Conservation (phyloP, 1,284 basidiomycete species). For the Ceratobasidium sp. region DNA sequence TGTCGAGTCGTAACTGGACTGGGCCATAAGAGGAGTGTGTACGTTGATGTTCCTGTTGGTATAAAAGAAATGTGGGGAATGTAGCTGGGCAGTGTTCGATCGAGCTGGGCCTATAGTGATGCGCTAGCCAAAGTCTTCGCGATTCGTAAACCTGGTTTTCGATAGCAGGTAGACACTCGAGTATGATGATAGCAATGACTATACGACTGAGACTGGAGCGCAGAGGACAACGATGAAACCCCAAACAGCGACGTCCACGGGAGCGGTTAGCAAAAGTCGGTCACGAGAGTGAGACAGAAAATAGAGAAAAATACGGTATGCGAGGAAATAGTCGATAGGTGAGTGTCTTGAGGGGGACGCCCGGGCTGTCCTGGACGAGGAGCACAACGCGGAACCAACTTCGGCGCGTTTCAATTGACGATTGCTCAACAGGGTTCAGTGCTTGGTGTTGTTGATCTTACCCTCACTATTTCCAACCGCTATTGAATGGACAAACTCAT, state of each 20-base stretch:
- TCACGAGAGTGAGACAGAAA: conserved; percentile 16
- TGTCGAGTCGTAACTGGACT: conserved; percentile 7
- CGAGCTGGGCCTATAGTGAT: background rate
- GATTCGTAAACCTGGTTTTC: background rate
- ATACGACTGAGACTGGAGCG: background rate
- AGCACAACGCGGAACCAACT: conserved; percentile 32
- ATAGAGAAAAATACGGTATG: background rate
- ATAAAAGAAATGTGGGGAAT: background rate
- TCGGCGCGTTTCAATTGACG: conserved; percentile 26
- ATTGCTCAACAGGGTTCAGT: no score
- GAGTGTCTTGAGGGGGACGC: background rate
- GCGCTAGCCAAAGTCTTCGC: no score
- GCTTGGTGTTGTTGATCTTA: no score
- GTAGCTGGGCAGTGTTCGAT: background rate
- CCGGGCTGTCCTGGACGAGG: conserved; percentile 10
- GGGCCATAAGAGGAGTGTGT: conserved; percentile 1
- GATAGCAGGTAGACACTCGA: background rate
- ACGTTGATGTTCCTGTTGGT: conserved; percentile 9
- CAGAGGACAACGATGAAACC: conserved; percentile 20
- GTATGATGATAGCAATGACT: background rate
- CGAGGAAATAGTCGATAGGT: conserved; percentile 1
- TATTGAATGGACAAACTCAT: no score
- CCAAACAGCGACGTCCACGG: conserved; percentile 25
- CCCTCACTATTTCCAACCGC: background rate
- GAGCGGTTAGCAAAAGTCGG: conserved; percentile 22